Base-by-base conservation (phyloP, 305 asterid species). In the Fraxinus greggii region DNA sequence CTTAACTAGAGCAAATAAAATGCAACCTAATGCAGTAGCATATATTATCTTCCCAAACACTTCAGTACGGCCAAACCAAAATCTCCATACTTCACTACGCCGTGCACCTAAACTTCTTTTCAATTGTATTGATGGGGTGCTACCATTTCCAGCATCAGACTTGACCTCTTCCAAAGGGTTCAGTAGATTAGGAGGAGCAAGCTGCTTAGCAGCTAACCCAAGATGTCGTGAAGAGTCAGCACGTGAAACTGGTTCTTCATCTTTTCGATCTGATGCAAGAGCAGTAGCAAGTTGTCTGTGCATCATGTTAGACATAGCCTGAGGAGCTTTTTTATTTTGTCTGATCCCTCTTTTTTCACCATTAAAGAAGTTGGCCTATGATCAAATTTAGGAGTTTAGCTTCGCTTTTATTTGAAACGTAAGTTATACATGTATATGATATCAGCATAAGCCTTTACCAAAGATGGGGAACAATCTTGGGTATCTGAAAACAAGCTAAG, bases 401-500 rank as follows among this genome's bases (percentile, higher is more conserved):
- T 83, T 77, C 80, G 83, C 75, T 84, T 77, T 48, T 74, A 85
- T 79, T 33, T 83, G 67, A 51, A 77, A 65, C 12, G 28, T 74
- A 40, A 48, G 79, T 48, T 33, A 73, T 40, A 65, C 51, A 79
- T 45, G 45, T 81, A 36, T 77, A 83, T 61, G 72, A 76, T 72
- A 80, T 35, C 21, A 32, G 75, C 28, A 69, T 80, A 51, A 82
- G 78, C 72, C 74, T 76, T 89, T 89, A 96, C 98, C 92, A 93
- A 80, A 78, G 97, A 93, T 17, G 98, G 89, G 78, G 93, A 88
- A 87, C 97, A 93, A 86, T 93, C 97, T 82, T 88, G 89, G 78
- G 97, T 96, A 89, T 96, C 99, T 74, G 95, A 91, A 86, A 96
- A 96, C 91, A 91, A 86, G 85, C 92, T 85, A 80, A 96, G 97